Conservation (phyloP, 345 rosid species). For the Gossypium ekmanianum region DNA sequence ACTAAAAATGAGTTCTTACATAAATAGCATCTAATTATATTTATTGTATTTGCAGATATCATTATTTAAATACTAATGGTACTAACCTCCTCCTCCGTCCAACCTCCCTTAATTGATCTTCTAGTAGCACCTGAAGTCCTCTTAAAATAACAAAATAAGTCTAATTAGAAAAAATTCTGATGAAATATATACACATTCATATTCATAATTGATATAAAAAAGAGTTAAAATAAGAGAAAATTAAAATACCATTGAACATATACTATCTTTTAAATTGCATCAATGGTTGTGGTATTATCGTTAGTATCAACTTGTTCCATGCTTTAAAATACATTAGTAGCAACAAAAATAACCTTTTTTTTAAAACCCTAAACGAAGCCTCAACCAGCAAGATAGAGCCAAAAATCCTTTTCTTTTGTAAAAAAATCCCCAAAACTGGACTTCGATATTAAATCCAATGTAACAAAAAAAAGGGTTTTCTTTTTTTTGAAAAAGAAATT, state of each 20-base stretch:
- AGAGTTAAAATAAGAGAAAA: not conserved
- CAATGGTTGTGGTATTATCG: not conserved
- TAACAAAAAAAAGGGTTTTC: not conserved
- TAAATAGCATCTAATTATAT: too few species aligned
- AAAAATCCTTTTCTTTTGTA: not conserved
- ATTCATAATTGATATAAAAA: not conserved
- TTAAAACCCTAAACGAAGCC: not conserved
- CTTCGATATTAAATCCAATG: not conserved
- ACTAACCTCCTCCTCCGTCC: conserved; percentile 43
- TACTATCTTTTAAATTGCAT: conserved; percentile 6
- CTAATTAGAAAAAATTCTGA: not conserved
- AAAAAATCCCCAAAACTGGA: not conserved
- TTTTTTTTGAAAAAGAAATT: too few species aligned
- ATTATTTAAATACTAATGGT: not conserved
- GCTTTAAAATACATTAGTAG: not conserved
- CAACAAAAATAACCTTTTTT: too few species aligned
- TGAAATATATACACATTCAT: too few species aligned
- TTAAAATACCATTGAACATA: conserved; percentile 16
- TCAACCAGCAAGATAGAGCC: not conserved
- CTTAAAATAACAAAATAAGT: conserved; percentile 2
- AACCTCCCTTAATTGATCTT: conserved; percentile 32
- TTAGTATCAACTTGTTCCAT: conserved; percentile 15
- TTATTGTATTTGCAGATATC: too few species aligned
- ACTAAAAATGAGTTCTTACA: too few species aligned
- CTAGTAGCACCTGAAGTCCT: conserved; percentile 29